Conservation (phyloP, 2,329 filamentous ascomycete species). For the Fusarium ramigenum region DNA sequence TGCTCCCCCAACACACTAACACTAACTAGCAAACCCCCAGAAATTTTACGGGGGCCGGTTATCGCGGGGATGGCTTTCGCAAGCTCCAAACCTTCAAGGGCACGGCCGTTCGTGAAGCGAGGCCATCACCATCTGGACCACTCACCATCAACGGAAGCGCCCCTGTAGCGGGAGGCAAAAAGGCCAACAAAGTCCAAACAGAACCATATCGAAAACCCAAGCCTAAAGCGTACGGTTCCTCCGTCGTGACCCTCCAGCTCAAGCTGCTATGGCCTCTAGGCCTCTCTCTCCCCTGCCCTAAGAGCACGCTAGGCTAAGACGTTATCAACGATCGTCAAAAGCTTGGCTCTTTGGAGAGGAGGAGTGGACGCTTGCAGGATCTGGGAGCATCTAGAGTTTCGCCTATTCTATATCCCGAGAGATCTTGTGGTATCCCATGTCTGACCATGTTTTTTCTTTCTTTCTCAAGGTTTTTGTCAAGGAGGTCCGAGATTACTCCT, state of each 20-base stretch:
- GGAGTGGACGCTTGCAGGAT: slow-evolving; percentile 36
- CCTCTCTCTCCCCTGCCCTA: slow-evolving; percentile 2
- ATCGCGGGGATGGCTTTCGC: slow-evolving; percentile 24
- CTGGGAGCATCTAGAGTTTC: slow-evolving; percentile 26
- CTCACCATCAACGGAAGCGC: background rate
- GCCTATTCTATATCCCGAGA: slow-evolving; percentile 28
- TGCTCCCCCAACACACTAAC: background rate
- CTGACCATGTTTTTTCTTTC: background rate
- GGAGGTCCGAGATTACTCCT: slow-evolving; percentile 20
- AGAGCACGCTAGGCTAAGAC: slow-evolving; percentile 8
- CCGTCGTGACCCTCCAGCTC: background rate
- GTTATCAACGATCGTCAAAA: slow-evolving; percentile 21
- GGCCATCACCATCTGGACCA: slow-evolving; percentile 3
- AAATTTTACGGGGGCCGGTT: slow-evolving; percentile 2
- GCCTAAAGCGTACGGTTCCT: slow-evolving; percentile 15
- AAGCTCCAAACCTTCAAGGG: slow-evolving; percentile 26
- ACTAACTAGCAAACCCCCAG: slow-evolving; percentile 3
- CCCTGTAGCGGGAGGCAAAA: slow-evolving; percentile 31
- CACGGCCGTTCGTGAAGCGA: background rate
- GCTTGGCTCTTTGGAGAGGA: background rate
- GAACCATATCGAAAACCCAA: slow-evolving; percentile 13
- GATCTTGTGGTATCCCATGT: slow-evolving; percentile 20
- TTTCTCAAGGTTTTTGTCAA: background rate
- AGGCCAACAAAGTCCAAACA: slow-evolving; percentile 10
- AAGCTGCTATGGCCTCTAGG: background rate